A percentile compares a stretch with the other conserved stretches of the same genome.
phyloP scores from a whole-genome alignment of 805 yeast species.

The Metschnikowia gruessii region DNA sequence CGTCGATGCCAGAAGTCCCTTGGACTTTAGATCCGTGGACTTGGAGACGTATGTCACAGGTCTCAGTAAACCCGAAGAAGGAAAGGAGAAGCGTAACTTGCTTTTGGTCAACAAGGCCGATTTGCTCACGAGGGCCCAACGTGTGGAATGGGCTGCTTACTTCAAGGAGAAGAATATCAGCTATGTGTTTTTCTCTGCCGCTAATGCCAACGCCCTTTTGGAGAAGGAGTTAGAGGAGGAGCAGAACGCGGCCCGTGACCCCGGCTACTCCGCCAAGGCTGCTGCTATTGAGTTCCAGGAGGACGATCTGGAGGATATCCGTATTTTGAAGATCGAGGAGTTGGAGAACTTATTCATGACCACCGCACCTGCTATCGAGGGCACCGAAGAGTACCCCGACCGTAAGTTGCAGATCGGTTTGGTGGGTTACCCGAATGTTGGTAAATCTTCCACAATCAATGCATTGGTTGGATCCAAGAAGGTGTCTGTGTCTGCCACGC shows the following conservation, averaged over 20 bases:
- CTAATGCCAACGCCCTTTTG: slow-evolving; percentile 70
- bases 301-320: slow-evolving; percentile 36
- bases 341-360: slow-evolving; percentile 74
- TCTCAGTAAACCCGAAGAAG: slow-evolving; percentile 49
- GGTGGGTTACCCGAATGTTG: slow-evolving; percentile 95
- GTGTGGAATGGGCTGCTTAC: slow-evolving; percentile 84
- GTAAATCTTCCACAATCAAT: slow-evolving; percentile 96
- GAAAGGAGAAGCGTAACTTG: slow-evolving; percentile 63
- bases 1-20: slow-evolving; percentile 95
- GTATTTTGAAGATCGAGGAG: slow-evolving; percentile 78
- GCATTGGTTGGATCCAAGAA: slow-evolving; percentile 94
- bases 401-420: slow-evolving; percentile 80
- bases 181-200: slow-evolving; percentile 92
- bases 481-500: slow-evolving; percentile 97
- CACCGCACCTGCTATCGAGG: slow-evolving; percentile 70
- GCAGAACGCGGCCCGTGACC: slow-evolving; percentile 24
- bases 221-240: slow-evolving; percentile 56
- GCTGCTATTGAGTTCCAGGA: slow-evolving; percentile 12
- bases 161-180: slow-evolving; percentile 66
- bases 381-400: slow-evolving; percentile 55
- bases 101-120: slow-evolving; percentile 93
- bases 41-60: slow-evolving; percentile 80
- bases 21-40: slow-evolving; percentile 84
- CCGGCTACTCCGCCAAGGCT: slow-evolving; percentile 8
- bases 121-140: slow-evolving; percentile 70